phyloP scores from a whole-genome alignment of 2,329 filamentous ascomycete species.

The Mycocentrospora acerina region DNA sequence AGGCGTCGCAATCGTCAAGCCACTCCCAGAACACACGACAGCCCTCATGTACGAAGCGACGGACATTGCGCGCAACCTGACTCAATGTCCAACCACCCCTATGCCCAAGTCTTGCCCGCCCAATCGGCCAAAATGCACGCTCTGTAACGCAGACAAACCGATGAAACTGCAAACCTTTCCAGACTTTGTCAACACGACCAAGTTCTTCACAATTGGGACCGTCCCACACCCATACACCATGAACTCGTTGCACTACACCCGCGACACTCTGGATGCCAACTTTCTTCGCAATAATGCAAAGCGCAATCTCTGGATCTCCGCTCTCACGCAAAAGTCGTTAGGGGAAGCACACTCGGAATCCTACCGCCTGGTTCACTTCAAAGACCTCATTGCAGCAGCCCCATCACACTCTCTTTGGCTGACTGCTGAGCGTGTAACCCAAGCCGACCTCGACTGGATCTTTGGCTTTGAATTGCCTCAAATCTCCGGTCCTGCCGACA shows the following conservation, averaged over 20 bases:
- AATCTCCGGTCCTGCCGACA: slow-evolving; percentile 53
- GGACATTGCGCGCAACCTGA: slow-evolving; percentile 72
- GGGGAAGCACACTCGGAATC: slow-evolving; percentile 63
- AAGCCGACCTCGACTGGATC: slow-evolving; percentile 80
- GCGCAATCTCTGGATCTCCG: slow-evolving; percentile 77
- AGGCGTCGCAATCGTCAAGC: slow-evolving; percentile 81
- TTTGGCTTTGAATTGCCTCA: slow-evolving; percentile 82
- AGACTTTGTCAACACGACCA: slow-evolving; percentile 70
- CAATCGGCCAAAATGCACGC: slow-evolving; percentile 71
- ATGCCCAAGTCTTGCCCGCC: slow-evolving; percentile 80
- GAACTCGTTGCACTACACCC: slow-evolving; percentile 62
- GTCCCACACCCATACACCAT: slow-evolving; percentile 92
- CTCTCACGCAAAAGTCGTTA: slow-evolving; percentile 69
- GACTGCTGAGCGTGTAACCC: slow-evolving; percentile 64
- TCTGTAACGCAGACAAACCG: slow-evolving; percentile 64
- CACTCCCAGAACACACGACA: slow-evolving; percentile 73
- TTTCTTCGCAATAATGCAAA: slow-evolving; percentile 60
- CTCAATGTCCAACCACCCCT: slow-evolving; percentile 72
- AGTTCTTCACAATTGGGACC: slow-evolving; percentile 77
- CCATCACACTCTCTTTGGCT: slow-evolving; percentile 74
- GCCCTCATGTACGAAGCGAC: slow-evolving; percentile 69
- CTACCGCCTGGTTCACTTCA: slow-evolving; percentile 71
- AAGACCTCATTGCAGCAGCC: slow-evolving; percentile 73
- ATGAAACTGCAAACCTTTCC: slow-evolving; percentile 68
- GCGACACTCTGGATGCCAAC: slow-evolving; percentile 47